Evolutionary conservation across 768 basidiomycete genomes (phyloP), one percentile per base, ranked within the genome.

Genomic region (Kwoniella sp.): DNA sequence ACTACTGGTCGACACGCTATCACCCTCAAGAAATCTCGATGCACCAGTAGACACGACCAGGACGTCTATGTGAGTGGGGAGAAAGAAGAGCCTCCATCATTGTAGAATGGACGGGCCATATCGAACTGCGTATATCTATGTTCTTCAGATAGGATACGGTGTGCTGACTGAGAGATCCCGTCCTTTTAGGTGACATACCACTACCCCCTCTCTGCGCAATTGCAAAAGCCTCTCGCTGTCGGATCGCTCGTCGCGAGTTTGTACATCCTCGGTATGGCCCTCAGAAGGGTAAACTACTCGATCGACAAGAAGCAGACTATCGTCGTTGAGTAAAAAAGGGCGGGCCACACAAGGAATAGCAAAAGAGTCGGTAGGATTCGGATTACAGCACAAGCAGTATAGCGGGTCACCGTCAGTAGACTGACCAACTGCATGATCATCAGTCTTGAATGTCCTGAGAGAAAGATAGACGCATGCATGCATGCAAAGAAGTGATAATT

Each of bases 201-300:
- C 71, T 89, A 95, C 48, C 87, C 92, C 12, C 73, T 88, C 61
- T 83, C 85, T 47, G 89, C 92, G n/a, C 90, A 92, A 79, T 80
- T 96, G 65, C 89, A 88, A 81, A 98, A 98, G 81, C 91, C 92
- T 0, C 60, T 91, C 29, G 87, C 89, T 12, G 91, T 94, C 28
- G 86, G 88, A 82, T 67, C 76, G 83, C 61, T 83, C 81, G 50
- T 78, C 84, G 68, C 79, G 73, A 71, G 73, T 11, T 28, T 77
- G 58, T 77, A 69, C 67, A 38, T 77, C 22, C 55, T 77, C 26
- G 70, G 61, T 25, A 72, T 77, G 72, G 76, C 63, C 29, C 81
- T 83, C 67, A 84, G 85, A 74, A 83, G 88, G 26, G 82, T 88
- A 25, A 85, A 87, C 72, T 80, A 84, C 61, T 83, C 83, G 55